Conservation (phyloP, 2,329 filamentous ascomycete genomes). For the Microcera coccophila region DNA sequence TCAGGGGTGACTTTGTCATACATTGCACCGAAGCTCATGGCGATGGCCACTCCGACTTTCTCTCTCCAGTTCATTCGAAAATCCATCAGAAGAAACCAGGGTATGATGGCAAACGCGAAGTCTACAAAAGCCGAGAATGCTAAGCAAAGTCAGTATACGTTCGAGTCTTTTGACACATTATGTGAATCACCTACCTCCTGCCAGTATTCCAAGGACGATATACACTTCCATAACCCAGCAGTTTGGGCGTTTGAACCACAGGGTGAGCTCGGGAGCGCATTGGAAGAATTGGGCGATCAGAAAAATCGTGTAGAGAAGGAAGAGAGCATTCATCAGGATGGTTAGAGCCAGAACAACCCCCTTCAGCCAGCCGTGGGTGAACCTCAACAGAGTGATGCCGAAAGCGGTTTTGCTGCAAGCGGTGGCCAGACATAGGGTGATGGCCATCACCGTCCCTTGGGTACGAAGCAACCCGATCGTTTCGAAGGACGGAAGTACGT, state of each 20-base stretch:
- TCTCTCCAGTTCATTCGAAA: constrained; percentile 9
- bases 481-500: not conserved
- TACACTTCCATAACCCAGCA: not conserved
- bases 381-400: not conserved
- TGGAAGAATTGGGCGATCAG: not conserved
- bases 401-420: constrained; percentile 1
- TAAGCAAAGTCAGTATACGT: not conserved
- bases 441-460: not conserved
- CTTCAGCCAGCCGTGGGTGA: constrained; percentile 1
- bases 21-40: constrained; percentile 12
- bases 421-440: not conserved
- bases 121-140: constrained; percentile 10
- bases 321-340: not conserved
- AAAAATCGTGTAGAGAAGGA: not conserved
- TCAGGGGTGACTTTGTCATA: too few relatives aligned
- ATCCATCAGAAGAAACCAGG: constrained; percentile 10
- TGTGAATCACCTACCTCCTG: not conserved
- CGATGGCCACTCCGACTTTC: constrained; percentile 10
- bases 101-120: constrained; percentile 7
- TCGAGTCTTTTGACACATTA: not conserved
- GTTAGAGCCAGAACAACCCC: not conserved
- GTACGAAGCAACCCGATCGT: not conserved
- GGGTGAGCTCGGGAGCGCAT: not conserved
- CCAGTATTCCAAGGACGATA: not conserved
- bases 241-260: not conserved